A percentile compares a stretch with the other conserved stretches of the same genome.
Evolutionary conservation across 176 grass and related monocot species (phyloP).

Genomic region (Ananas comosus): DNA sequence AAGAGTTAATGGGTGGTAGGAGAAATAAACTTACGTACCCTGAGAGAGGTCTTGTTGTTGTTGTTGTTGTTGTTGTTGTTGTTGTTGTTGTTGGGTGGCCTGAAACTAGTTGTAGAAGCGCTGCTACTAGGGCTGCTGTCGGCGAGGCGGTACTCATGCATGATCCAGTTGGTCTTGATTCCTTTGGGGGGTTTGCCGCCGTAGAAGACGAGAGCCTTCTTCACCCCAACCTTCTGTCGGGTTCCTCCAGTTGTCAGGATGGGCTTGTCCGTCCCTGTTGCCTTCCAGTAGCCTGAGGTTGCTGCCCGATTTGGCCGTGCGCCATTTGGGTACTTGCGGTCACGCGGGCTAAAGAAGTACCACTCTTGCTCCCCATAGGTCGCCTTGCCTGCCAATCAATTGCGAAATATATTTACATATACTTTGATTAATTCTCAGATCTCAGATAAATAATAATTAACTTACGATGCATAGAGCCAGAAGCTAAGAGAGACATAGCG

Average conservation of each 20-base stretch:
- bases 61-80: constrained; percentile 26
- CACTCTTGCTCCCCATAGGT: constrained; percentile 82
- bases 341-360: constrained; percentile 97
- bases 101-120: background rate
- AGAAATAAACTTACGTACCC: constrained; percentile 35
- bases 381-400: constrained; percentile 52
- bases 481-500: background rate
- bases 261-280: constrained; percentile 87
- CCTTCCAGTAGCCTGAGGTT: constrained; percentile 95
- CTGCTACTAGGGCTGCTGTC: constrained; percentile 10
- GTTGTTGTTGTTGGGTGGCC: constrained; percentile 5
- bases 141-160: constrained; percentile 41
- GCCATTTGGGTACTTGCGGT: constrained; percentile 92
- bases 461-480: background rate
- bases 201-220: constrained; percentile 97
- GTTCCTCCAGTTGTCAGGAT: constrained; percentile 33
- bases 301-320: constrained; percentile 76
- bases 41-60: constrained; percentile 45
- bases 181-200: constrained; percentile 59
- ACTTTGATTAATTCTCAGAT: background rate
- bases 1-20: background rate
- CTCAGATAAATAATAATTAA: background rate
- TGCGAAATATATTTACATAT: background rate
- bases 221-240: constrained; percentile 73
- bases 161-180: constrained; percentile 56